These are phyloP conservation scores for Yarrowia sp. DNA, from an alignment of 805 yeast genomes.

Conservation along the genomic window DNA sequence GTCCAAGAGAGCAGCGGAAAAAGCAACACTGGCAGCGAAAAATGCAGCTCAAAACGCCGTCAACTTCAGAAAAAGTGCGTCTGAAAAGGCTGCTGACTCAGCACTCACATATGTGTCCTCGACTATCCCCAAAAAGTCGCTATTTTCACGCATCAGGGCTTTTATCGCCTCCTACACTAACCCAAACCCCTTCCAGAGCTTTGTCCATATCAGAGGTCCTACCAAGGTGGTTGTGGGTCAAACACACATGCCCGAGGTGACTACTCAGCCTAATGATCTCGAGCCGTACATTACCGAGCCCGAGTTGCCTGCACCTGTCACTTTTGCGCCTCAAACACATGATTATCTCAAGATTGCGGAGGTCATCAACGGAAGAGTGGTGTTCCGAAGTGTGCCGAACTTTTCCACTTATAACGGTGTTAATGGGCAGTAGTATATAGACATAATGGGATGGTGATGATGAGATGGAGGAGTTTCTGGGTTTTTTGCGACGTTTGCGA, in stretches of 20 bases:
- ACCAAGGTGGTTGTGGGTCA: constrained; percentile 28
- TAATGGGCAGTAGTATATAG: not conserved
- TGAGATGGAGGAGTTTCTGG: no score
- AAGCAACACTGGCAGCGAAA: not conserved
- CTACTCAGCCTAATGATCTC: not conserved
- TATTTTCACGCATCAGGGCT: not conserved
- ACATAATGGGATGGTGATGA: no score
- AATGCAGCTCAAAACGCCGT: constrained; percentile 1
- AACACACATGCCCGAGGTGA: constrained; percentile 21
- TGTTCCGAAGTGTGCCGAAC: constrained; percentile 28
- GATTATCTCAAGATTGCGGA: constrained; percentile 28
- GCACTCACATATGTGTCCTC: not conserved
- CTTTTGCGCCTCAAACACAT: constrained; percentile 16
- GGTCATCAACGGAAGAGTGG: constrained; percentile 30
- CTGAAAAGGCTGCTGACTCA: not conserved
- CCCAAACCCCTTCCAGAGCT: constrained; percentile 21
- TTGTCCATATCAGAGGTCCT: constrained; percentile 35
- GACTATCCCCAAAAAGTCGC: not conserved
- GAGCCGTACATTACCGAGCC: constrained; percentile 22
- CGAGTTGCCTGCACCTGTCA: not conserved
- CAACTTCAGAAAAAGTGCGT: not conserved
- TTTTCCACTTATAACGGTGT: constrained; percentile 23
- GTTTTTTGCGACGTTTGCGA: no score
- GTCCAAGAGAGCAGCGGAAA: not conserved
- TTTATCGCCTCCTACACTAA: constrained; percentile 5